phyloP scores from a whole-genome alignment of 1,139 yeast genomes.

The Geotrichum europaeum region DNA sequence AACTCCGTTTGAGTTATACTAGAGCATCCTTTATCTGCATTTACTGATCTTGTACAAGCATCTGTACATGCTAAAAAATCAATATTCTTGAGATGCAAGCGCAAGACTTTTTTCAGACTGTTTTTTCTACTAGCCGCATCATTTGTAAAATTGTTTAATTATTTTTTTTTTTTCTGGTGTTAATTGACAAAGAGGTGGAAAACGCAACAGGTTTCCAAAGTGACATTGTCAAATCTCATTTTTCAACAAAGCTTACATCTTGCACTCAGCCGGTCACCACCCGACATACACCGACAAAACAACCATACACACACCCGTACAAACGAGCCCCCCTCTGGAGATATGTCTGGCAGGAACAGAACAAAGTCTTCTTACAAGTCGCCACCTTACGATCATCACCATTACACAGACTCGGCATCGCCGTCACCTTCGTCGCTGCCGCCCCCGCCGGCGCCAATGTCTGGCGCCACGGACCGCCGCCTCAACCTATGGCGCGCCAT shows the following conservation, averaged over 20 bases:
- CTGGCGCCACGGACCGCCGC: background rate
- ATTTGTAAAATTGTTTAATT: background rate
- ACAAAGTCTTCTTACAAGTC: slow-evolving; percentile 9
- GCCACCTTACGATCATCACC: slow-evolving; percentile 8
- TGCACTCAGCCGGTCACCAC: background rate
- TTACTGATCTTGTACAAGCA: no score
- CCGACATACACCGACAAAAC: background rate
- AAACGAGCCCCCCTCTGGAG: background rate
- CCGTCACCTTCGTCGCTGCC: slow-evolving; percentile 11
- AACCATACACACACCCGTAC: background rate
- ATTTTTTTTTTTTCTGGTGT: background rate
- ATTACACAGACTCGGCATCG: background rate
- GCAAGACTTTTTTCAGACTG: no score
- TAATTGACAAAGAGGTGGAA: background rate
- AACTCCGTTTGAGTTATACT: no score
- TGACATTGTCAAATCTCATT: background rate
- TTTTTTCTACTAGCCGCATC: no score
- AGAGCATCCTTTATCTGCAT: no score
- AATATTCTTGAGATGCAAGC: no score
- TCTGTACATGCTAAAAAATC: no score
- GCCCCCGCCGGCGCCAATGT: slow-evolving; percentile 4
- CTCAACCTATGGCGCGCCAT: slow-evolving; percentile 19
- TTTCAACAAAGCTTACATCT: background rate
- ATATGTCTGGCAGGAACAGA: slow-evolving; percentile 11
- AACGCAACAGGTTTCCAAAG: background rate